Base-by-base conservation (phyloP, 2,329 filamentous ascomycete genomes). In the Tolypocladium inflatum region DNA sequence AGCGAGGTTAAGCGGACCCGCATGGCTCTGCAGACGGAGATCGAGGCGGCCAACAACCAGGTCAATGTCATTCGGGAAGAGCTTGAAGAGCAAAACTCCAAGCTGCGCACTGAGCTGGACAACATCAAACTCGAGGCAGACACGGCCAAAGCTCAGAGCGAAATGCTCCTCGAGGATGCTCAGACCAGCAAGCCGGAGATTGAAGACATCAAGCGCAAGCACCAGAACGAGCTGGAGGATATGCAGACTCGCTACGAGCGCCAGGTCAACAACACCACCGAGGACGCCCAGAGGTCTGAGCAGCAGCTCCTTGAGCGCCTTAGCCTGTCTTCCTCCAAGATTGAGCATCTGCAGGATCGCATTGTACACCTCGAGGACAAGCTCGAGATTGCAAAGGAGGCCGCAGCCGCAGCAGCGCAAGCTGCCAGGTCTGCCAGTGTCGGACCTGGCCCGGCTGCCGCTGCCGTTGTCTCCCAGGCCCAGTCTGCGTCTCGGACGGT, bases 301-400 rank as follows among this genome's bases (percentile, higher is more conserved):
- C 81, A 87, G 61, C 88, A 92, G 69, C 82, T 95, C 50, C 81
- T 88, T 54, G 91, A 97, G 68, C 86, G 89, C 33, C 81, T 97
- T 57, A 86, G 84, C 62, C 80, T 97, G 58, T 90, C 91, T 0
- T 85, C 92, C 10, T 90, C 91, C 58, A 96, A 93, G 78, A 84
- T 88, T 4, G 85, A 91, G 65, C 89, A 95, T 70, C 83, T 95
- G 26, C 88, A 95, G 70, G 92, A 97, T 66, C 90, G 90, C 65
- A 83, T 97, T 33, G 74, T 82, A 5, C 89, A 95, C 65, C 80
- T 97, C 1, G 91, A 97, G 70, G 92, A 97, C 71, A 93, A 91
- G 72, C 82, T 99, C 19, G 88, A 95, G 65, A 89, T 97, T 64
- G 88, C 93, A 30, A 92, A 92, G 70, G 86, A 91, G 68, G 92